Conservation (phyloP, 495 filamentous ascomycete genomes). For the Aspergillus mulundensis region DNA sequence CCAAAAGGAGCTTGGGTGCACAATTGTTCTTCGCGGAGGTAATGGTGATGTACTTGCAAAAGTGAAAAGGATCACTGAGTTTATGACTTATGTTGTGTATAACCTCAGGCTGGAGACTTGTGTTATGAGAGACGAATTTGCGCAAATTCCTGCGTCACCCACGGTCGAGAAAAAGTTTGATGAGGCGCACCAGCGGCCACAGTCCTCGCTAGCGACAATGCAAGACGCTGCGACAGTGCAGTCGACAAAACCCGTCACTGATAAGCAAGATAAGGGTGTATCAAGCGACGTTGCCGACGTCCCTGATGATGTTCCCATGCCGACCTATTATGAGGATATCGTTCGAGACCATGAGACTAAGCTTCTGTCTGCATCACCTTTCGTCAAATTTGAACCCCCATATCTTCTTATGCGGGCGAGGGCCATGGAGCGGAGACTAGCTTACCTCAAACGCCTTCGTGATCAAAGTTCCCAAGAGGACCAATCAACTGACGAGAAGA, state of each 20-base stretch:
- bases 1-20: slow-evolving; percentile 89
- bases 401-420: slow-evolving; percentile 88
- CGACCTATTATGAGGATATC: slow-evolving; percentile 91
- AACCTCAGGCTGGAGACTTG: slow-evolving; percentile 95
- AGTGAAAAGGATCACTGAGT: slow-evolving; percentile 93
- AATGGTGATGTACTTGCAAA: slow-evolving; percentile 62
- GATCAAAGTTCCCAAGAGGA: slow-evolving; percentile 65
- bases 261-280: slow-evolving; percentile 16
- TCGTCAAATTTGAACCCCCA: slow-evolving; percentile 90
- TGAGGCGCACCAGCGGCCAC: slow-evolving; percentile 8
- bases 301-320: slow-evolving; percentile 82
- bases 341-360: slow-evolving; percentile 88
- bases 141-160: slow-evolving; percentile 70
- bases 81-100: slow-evolving; percentile 98
- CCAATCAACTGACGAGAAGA: slow-evolving; percentile 53
- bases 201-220: neutral
- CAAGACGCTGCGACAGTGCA: slow-evolving; percentile 3
- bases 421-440: slow-evolving; percentile 79
- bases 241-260: slow-evolving; percentile 8
- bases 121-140: slow-evolving; percentile 92
- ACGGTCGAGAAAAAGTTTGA: slow-evolving; percentile 18
- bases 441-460: slow-evolving; percentile 73
- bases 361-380: slow-evolving; percentile 92
- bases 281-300: slow-evolving; percentile 51
- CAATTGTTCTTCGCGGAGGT: slow-evolving; percentile 87